These are phyloP conservation scores for Diaporthe vaccinii DNA, from an alignment of 2,329 filamentous ascomycete species.

Conservation along the genomic window DNA sequence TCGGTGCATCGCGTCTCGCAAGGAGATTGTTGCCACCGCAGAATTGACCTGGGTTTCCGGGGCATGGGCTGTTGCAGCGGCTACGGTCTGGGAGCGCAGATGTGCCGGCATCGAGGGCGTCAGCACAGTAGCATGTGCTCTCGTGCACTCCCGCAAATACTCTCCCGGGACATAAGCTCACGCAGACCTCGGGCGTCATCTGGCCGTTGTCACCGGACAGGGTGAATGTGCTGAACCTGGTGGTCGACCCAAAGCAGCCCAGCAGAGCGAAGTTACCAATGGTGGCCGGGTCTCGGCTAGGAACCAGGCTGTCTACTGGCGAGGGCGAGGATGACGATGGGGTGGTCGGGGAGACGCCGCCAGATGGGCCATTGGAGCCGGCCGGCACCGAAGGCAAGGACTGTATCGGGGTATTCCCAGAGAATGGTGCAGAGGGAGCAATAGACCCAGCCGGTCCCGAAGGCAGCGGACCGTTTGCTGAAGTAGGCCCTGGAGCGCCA, in stretches of 20 bases:
- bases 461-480: background rate
- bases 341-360: constrained; percentile 23
- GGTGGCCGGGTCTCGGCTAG: constrained; percentile 28
- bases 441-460: background rate
- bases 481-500: background rate
- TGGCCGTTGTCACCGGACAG: constrained; percentile 34
- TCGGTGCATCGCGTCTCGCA: constrained; percentile 46
- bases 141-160: constrained; percentile 37
- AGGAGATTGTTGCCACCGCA: constrained; percentile 56
- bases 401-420: background rate
- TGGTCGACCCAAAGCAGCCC: constrained; percentile 50
- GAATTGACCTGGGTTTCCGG: constrained; percentile 54
- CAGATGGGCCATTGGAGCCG: background rate
- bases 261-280: constrained; percentile 40
- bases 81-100: constrained; percentile 49
- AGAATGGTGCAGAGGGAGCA: background rate
- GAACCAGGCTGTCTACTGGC: constrained; percentile 35
- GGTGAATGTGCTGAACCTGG: constrained; percentile 63
- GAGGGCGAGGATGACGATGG: constrained; percentile 18
- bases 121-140: constrained; percentile 60
- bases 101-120: constrained; percentile 56
- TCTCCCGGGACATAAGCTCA: constrained; percentile 21
- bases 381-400: background rate
- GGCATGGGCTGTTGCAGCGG: constrained; percentile 56
- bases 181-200: constrained; percentile 40